These are phyloP conservation scores for Zelopaecilomyces penicillatus DNA, from an alignment of 2,329 filamentous ascomycete genomes.

Conservation along the genomic window DNA sequence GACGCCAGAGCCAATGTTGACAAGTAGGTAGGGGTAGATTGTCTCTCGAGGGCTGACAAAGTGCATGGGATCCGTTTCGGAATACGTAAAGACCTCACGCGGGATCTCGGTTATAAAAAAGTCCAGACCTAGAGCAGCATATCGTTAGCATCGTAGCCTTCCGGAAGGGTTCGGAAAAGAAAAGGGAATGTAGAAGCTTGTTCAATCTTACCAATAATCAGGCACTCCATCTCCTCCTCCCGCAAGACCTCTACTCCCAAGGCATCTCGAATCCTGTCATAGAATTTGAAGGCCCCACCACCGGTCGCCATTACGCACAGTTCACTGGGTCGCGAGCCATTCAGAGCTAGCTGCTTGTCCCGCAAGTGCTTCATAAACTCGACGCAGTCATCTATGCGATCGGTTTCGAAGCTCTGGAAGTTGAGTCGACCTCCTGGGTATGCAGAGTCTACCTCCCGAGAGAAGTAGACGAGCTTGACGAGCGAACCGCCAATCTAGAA, in stretches of 20 bases:
- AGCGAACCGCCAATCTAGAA: slow-evolving; percentile 85
- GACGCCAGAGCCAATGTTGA: slow-evolving; percentile 96
- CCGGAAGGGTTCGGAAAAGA: neutral
- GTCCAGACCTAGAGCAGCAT: slow-evolving; percentile 60
- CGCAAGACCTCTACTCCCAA: slow-evolving; percentile 80
- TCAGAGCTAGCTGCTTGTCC: slow-evolving; percentile 67
- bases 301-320: slow-evolving; percentile 93
- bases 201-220: slow-evolving; percentile 70
- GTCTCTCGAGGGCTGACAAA: slow-evolving; percentile 70
- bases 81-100: slow-evolving; percentile 93
- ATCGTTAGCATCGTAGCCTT: neutral
- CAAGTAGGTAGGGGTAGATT: slow-evolving; percentile 92
- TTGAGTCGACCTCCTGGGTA: slow-evolving; percentile 85
- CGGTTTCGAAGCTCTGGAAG: slow-evolving; percentile 94
- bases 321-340: slow-evolving; percentile 62
- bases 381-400: slow-evolving; percentile 86
- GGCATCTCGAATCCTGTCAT: slow-evolving; percentile 77
- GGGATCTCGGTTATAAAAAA: slow-evolving; percentile 99
- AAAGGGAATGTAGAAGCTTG: neutral
- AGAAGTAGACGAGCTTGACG: slow-evolving; percentile 96
- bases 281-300: slow-evolving; percentile 93
- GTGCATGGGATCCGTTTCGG: slow-evolving; percentile 81
- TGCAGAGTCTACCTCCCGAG: slow-evolving; percentile 69
- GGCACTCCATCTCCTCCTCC: slow-evolving; percentile 97
- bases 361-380: slow-evolving; percentile 84